Evolutionary conservation across 2,329 filamentous ascomycete genomes (phyloP).

Genomic region (Penicillium polonicum): DNA sequence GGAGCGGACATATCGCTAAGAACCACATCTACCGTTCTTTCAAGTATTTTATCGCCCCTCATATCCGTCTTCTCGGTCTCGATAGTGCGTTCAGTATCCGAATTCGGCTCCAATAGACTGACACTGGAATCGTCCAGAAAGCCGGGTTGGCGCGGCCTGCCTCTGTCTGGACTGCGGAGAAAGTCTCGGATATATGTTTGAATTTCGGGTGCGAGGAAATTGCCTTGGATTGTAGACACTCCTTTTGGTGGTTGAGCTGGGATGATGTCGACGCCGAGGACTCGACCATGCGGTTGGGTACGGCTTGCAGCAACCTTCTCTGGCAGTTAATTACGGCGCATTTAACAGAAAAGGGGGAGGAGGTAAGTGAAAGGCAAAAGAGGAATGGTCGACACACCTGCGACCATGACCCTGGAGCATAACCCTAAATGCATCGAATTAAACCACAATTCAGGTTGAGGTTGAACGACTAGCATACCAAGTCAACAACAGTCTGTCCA

Average conservation of each 20-base stretch:
- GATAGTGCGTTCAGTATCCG: background rate
- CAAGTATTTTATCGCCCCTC: conserved; percentile 23
- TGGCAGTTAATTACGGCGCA: conserved; percentile 8
- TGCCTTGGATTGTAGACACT: conserved; percentile 91
- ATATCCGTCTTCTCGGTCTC: background rate
- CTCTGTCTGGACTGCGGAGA: conserved; percentile 63
- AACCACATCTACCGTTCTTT: conserved; percentile 79
- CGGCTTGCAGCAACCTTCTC: conserved; percentile 73
- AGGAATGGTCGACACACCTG: conserved; percentile 41
- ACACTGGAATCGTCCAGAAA: background rate
- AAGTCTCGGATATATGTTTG: conserved; percentile 74
- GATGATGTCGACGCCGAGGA: conserved; percentile 91
- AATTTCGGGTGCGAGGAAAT: conserved; percentile 77
- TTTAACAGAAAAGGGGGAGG: background rate
- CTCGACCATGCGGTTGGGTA: conserved; percentile 71
- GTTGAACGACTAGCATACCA: conserved; percentile 54
- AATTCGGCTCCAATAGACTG: conserved; percentile 14
- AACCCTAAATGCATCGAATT: conserved; percentile 35
- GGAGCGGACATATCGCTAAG: conserved; percentile 99
- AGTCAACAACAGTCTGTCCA: conserved; percentile 84
- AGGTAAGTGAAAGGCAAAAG: background rate
- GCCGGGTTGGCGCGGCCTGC: conserved; percentile 47
- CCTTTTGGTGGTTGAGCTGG: conserved; percentile 87
- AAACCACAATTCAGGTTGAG: background rate
- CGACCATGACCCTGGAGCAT: conserved; percentile 61